Conservation (phyloP, 2,329 filamentous ascomycete species). For the Penicillium janthinellum region DNA sequence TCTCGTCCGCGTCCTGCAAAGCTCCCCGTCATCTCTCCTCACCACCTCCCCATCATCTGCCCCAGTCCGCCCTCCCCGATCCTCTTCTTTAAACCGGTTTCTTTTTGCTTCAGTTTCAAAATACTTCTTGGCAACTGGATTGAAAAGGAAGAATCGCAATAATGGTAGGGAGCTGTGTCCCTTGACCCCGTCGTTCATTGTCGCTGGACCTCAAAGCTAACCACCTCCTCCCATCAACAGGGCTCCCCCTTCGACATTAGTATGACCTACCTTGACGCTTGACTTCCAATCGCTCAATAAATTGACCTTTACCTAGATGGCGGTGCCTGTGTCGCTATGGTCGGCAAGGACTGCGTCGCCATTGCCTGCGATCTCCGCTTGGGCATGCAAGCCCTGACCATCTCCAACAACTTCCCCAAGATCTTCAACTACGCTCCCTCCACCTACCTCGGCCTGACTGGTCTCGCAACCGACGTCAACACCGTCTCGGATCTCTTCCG, state of each 20-base stretch:
- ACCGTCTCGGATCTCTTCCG: constrained; percentile 97
- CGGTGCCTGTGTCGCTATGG: constrained; percentile 97
- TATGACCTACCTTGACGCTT: constrained; percentile 49
- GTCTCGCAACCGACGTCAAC: constrained; percentile 91
- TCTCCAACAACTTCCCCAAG: constrained; percentile 99
- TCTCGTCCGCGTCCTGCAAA: constrained; percentile 28
- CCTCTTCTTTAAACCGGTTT: constrained; percentile 11
- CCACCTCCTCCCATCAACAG: constrained; percentile 54
- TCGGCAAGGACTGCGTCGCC: constrained; percentile 98
- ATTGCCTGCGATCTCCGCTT: constrained; percentile 99
- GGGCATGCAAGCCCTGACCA: constrained; percentile 91
- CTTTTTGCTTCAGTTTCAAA: constrained; percentile 18
- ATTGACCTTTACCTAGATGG: constrained; percentile 58
- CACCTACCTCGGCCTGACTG: constrained; percentile 92
- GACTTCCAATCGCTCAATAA: constrained; percentile 8
- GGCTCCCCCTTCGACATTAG: constrained; percentile 95
- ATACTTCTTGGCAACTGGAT: constrained; percentile 11
- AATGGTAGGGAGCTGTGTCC: constrained; percentile 26
- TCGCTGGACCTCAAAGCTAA: constrained; percentile 36
- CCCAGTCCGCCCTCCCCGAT: constrained; percentile 17
- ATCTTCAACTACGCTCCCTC: constrained; percentile 93
- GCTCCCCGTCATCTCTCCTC: constrained; percentile 34
- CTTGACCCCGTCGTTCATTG: constrained; percentile 15
- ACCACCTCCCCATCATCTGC: constrained; percentile 21
- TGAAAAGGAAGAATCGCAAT: constrained; percentile 23